Conservation (phyloP, 257 asterid genomes). For the Nicotiana undulata region DNA sequence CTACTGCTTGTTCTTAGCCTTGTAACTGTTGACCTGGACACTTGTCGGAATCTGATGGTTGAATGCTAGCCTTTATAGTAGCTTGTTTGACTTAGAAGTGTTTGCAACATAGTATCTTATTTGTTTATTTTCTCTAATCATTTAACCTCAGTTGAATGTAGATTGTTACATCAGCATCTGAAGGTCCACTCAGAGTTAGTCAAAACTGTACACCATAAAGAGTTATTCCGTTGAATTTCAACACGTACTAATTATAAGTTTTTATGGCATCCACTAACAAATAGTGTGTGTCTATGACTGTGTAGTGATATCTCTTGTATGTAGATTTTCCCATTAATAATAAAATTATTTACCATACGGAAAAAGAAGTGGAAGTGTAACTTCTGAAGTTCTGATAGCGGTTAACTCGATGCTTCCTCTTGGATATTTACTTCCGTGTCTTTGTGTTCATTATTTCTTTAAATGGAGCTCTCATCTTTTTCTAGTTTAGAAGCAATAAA, state of each 20-base stretch:
- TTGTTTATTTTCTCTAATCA: background rate
- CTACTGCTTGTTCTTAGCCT: background rate
- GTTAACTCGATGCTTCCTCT: background rate
- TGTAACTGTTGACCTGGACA: background rate
- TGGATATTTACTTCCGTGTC: background rate
- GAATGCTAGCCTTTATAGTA: background rate
- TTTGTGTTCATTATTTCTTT: background rate
- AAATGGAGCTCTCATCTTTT: slow-evolving; percentile 4
- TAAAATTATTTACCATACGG: background rate
- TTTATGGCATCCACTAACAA: background rate
- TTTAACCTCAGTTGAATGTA: background rate
- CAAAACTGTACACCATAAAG: background rate
- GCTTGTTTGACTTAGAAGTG: background rate
- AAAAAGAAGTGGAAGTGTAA: background rate
- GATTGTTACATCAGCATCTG: background rate
- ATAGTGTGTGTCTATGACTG: background rate
- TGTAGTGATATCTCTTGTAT: background rate
- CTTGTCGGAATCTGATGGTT: too few species aligned
- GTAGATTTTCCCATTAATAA: background rate
- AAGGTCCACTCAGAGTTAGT: background rate
- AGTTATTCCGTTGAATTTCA: background rate
- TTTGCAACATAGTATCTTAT: background rate
- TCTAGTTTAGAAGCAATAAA: background rate
- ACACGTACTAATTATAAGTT: background rate
- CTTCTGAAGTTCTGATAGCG: background rate